These are phyloP conservation scores for Trypanosoma brucei DNA, from an alignment of 208 protist genomes.

Conservation along the genomic window DNA sequence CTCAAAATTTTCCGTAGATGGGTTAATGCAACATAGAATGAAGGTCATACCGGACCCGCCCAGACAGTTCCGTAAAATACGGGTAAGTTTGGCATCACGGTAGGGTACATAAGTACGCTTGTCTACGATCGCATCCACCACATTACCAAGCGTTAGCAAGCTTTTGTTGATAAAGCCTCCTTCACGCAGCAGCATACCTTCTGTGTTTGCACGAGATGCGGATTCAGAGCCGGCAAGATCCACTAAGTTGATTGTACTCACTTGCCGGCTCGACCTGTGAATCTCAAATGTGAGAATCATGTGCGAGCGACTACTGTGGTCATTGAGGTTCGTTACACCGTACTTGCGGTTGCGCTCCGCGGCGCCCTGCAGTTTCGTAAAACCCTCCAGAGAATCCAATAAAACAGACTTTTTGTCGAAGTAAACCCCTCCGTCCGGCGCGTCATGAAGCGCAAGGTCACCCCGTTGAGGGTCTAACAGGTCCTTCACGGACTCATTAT, in stretches of 20 bases:
- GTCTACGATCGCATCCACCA: constrained; percentile 70
- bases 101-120: constrained; percentile 58
- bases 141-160: constrained; percentile 78
- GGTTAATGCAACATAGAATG: constrained; percentile 90
- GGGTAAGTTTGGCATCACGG: constrained; percentile 80
- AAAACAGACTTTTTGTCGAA: constrained; percentile 44
- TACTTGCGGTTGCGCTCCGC: constrained; percentile 80
- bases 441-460: constrained; percentile 32
- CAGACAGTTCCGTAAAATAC: constrained; percentile 67
- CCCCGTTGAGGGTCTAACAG: constrained; percentile 36
- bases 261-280: constrained; percentile 51
- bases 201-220: constrained; percentile 60
- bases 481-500: constrained; percentile 83
- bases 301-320: constrained; percentile 84
- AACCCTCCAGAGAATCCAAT: constrained; percentile 62
- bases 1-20: constrained; percentile 77
- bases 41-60: constrained; percentile 85
- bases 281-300: constrained; percentile 84
- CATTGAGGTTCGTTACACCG: constrained; percentile 85
- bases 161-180: constrained; percentile 84
- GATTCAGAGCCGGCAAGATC: constrained; percentile 88
- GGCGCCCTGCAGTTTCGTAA: constrained; percentile 47
- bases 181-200: constrained; percentile 56
- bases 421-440: constrained; percentile 21
- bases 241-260: constrained; percentile 60